These are phyloP conservation scores for Bryum argenteum DNA, from an alignment of 225 moss, liverwort and hornwort genomes.

Conservation along the genomic window DNA sequence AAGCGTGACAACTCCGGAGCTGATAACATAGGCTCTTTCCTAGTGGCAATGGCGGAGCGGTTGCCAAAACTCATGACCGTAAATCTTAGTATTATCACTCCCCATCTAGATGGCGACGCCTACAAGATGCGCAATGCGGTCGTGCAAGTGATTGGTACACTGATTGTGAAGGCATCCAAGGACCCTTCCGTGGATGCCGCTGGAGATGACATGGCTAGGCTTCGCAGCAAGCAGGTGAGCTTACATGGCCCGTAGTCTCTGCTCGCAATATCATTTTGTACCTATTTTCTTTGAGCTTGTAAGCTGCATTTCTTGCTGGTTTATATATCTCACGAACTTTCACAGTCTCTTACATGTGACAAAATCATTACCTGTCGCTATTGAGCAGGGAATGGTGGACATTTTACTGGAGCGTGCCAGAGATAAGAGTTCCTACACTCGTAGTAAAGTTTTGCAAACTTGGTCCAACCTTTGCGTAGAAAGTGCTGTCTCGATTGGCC, in stretches of 20 bases:
- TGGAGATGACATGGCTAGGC: conserved; percentile 70
- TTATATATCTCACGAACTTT: conserved; percentile 20
- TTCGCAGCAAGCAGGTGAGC: conserved; percentile 78
- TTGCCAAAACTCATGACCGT: conserved; percentile 78
- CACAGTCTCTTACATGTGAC: conserved; percentile 9
- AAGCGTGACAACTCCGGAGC: conserved; percentile 80
- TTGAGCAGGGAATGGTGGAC: conserved; percentile 72
- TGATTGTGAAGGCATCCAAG: conserved; percentile 73
- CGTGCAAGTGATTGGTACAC: conserved; percentile 81
- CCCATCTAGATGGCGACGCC: conserved; percentile 85
- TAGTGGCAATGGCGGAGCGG: conserved; percentile 75
- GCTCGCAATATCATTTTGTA: conserved; percentile 15
- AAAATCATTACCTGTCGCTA: conserved; percentile 15
- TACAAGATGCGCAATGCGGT: conserved; percentile 92
- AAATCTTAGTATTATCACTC: conserved; percentile 81
- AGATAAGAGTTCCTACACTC: conserved; percentile 84
- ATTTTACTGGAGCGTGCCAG: conserved; percentile 82
- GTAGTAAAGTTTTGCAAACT: conserved; percentile 93
- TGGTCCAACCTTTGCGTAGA: conserved; percentile 90
- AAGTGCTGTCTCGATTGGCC: conserved; percentile 93
- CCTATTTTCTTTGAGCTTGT: conserved; percentile 2
- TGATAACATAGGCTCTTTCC: conserved; percentile 79
- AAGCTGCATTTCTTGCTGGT: conserved; percentile 12
- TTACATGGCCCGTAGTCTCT: conserved; percentile 9
- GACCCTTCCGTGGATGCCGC: conserved; percentile 56